phyloP scores from a whole-genome alignment of 2,329 filamentous ascomycete genomes.

The Fusarium marasasianum region DNA sequence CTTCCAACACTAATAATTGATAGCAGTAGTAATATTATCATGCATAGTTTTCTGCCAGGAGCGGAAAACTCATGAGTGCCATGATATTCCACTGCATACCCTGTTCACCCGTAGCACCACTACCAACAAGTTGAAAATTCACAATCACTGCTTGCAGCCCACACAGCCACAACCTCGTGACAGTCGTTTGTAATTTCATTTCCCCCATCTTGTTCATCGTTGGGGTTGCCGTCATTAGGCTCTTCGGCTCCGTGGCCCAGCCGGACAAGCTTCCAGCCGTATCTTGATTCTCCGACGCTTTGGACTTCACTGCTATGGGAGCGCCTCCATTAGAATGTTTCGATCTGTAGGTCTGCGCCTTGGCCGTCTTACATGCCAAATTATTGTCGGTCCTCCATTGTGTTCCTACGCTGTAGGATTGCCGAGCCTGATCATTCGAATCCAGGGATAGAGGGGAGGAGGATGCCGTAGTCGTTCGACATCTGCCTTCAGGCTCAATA shows the following conservation, averaged over 20 bases:
- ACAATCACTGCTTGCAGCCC: slow-evolving; percentile 1
- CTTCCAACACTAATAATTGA: not conserved
- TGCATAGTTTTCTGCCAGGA: slow-evolving; percentile 16
- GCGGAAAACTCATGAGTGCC: slow-evolving; percentile 28
- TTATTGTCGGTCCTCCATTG: not conserved
- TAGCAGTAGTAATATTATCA: not conserved
- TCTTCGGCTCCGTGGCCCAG: not conserved
- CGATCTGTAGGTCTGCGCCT: not conserved
- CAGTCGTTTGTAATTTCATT: slow-evolving; percentile 28
- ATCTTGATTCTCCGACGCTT: slow-evolving; percentile 10
- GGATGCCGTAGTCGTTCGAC: slow-evolving; percentile 3
- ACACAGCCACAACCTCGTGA: slow-evolving; percentile 33
- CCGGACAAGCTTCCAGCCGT: slow-evolving; percentile 32
- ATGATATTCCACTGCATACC: slow-evolving; percentile 28
- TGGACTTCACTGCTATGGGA: slow-evolving; percentile 13
- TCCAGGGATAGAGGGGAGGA: not conserved
- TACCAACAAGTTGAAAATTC: slow-evolving; percentile 29
- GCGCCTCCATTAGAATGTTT: slow-evolving; percentile 21
- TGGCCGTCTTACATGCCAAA: slow-evolving; percentile 11
- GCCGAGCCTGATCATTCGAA: not conserved
- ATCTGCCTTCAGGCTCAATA: not conserved
- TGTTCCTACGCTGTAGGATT: not conserved
- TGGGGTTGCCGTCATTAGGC: not conserved
- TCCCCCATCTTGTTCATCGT: not conserved
- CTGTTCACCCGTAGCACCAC: slow-evolving; percentile 25